Percentiles rank a stretch among this genome's conserved stretches.
These are phyloP conservation scores for Candida pini DNA, from an alignment of 805 yeast species.

Conservation along the genomic window DNA sequence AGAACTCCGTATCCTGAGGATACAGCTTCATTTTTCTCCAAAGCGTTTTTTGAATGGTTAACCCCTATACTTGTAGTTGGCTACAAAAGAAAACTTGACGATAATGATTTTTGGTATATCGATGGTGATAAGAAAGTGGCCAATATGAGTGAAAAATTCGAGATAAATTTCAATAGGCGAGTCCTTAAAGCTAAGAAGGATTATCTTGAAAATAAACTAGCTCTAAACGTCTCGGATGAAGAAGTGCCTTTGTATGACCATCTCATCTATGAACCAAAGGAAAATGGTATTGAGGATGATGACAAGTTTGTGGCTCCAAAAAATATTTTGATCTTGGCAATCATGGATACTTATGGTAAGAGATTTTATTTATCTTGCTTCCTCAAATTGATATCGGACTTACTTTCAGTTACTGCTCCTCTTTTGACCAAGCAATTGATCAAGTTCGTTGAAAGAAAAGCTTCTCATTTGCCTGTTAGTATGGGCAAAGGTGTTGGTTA, in stretches of 20 bases:
- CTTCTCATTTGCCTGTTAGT: slow-evolving; percentile 33
- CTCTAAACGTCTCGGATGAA: slow-evolving; percentile 31
- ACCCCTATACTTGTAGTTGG: slow-evolving; percentile 57
- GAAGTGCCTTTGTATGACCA: slow-evolving; percentile 44
- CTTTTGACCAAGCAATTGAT: slow-evolving; percentile 59
- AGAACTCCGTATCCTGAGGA: slow-evolving; percentile 43
- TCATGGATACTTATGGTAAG: slow-evolving; percentile 43
- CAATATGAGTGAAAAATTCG: slow-evolving; percentile 30
- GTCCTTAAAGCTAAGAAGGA: slow-evolving; percentile 21
- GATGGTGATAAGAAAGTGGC: slow-evolving; percentile 38
- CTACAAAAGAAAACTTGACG: slow-evolving; percentile 46
- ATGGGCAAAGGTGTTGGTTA: slow-evolving; percentile 67
- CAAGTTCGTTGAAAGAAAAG: slow-evolving; percentile 48
- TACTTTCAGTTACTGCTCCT: slow-evolving; percentile 51
- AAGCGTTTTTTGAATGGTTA: slow-evolving; percentile 63
- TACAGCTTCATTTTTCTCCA: slow-evolving; percentile 32
- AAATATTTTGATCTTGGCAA: slow-evolving; percentile 20
- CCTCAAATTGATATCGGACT: slow-evolving; percentile 38
- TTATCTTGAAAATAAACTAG: background rate
- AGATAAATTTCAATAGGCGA: slow-evolving; percentile 25
- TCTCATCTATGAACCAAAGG: too few relatives aligned
- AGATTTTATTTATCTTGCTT: slow-evolving; percentile 36
- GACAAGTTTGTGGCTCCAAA: slow-evolving; percentile 12
- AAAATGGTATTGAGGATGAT: background rate
- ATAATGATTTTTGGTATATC: slow-evolving; percentile 50